phyloP scores from a whole-genome alignment of 768 basidiomycete species.

The Collybia mongolica region DNA sequence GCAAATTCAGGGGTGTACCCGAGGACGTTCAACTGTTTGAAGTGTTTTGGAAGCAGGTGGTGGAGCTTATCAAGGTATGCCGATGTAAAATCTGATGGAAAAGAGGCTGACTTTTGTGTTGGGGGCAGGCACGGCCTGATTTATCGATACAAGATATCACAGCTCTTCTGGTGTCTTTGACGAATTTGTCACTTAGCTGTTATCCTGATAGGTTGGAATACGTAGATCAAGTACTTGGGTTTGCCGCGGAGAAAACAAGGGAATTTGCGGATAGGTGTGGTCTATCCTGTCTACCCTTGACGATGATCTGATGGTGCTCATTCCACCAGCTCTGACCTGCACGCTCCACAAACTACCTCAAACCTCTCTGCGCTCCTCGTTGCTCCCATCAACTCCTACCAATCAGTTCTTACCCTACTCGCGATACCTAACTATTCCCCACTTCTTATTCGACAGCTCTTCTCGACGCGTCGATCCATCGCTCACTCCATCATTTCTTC shows the following conservation, averaged over 20 bases:
- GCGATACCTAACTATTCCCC: slow-evolving; percentile 89
- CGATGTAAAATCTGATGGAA: background rate
- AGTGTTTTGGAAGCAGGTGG: slow-evolving; percentile 98
- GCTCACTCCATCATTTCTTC: slow-evolving; percentile 94
- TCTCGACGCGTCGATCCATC: slow-evolving; percentile 86
- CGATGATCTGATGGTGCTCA: slow-evolving; percentile 7
- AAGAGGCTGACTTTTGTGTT: background rate
- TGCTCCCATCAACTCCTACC: slow-evolving; percentile 94
- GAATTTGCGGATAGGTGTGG: slow-evolving; percentile 77
- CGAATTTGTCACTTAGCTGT: slow-evolving; percentile 93
- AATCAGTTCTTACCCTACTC: slow-evolving; percentile 95
- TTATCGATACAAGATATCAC: slow-evolving; percentile 97
- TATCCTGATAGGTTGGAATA: slow-evolving; percentile 98
- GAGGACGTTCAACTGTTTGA: slow-evolving; percentile 95
- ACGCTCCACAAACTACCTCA: slow-evolving; percentile 80
- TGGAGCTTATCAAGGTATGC: slow-evolving; percentile 92
- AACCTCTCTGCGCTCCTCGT: slow-evolving; percentile 92
- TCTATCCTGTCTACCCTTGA: background rate
- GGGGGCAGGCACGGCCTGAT: slow-evolving; percentile 86
- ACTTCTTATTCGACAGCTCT: slow-evolving; percentile 82
- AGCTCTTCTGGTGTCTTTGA: slow-evolving; percentile 90
- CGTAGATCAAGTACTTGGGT: slow-evolving; percentile 92
- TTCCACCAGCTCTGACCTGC: slow-evolving; percentile 72
- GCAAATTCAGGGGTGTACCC: slow-evolving; percentile 93
- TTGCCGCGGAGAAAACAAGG: slow-evolving; percentile 82